Conservation (phyloP, 2,329 filamentous ascomycete genomes). For the Pleomassaria siparia region DNA sequence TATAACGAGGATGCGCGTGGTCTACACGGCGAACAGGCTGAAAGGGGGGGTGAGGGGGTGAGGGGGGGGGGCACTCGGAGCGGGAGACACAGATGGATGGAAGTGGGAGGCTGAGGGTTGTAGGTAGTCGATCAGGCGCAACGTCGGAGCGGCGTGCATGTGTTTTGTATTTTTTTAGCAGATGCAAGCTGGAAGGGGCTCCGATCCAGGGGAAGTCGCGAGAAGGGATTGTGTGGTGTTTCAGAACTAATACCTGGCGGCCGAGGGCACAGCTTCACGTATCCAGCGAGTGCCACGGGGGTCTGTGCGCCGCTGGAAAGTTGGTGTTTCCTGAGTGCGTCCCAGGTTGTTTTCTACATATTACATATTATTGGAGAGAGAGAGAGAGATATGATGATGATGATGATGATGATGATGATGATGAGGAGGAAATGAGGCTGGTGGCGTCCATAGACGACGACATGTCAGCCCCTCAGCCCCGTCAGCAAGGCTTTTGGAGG, state of each 20-base stretch:
- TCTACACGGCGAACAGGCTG: conserved; percentile 25
- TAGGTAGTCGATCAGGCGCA: conserved; percentile 8
- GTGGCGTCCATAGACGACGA: too few species aligned
- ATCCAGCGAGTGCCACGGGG: conserved; percentile 1
- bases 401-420: too few species aligned
- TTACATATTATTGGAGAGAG: too few species aligned
- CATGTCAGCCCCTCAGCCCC: too few species aligned
- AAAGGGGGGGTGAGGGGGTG: too few species aligned
- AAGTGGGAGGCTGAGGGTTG: conserved; percentile 9
- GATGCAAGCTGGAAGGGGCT: conserved; percentile 15
- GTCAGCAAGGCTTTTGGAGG: too few species aligned
- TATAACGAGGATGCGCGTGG: conserved; percentile 10
- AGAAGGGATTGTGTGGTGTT: conserved; percentile 25
- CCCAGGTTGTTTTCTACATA: too few species aligned
- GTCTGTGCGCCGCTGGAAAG: conserved; percentile 3
- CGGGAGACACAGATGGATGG: conserved; percentile 15
- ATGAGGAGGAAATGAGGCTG: too few species aligned
- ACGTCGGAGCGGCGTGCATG: conserved; percentile 21
- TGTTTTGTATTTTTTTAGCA: conserved; percentile 39
- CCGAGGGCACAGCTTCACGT: conserved; percentile 9
- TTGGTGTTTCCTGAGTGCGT: too few species aligned
- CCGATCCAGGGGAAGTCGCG: conserved; percentile 36
- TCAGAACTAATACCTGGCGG: conserved; percentile 29
- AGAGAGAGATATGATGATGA: too few species aligned
- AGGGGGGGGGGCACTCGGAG: conserved; percentile 7